Evolutionary conservation across 371 early-diverging fungal species (phyloP), one percentile per base, ranked within the genome.

Genomic region (Conidiobolus incongruus): DNA sequence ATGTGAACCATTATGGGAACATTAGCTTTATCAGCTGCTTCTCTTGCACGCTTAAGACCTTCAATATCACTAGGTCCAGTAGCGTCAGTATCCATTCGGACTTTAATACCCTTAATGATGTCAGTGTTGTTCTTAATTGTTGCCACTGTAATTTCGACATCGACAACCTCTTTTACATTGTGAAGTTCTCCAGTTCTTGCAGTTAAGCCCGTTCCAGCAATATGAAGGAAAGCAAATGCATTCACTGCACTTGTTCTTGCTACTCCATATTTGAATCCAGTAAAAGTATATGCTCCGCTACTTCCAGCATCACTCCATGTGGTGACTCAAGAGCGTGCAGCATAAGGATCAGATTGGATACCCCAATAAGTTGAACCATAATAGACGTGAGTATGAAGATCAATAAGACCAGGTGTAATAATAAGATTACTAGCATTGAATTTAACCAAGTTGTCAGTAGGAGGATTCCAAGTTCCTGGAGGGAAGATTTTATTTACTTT

Each of bases 361-460:
- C 53, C 53, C 53, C 53, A 53, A 30, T 49, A 53, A 4, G 53
- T 53, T 13, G 46, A 33, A 2, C 53, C 53, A 47, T 47, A 53
- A 28, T 49, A 53, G 7, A 47, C 44, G 19, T 53, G 53, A 1
- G 50, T 49, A 30, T 53, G 53, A 33, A 53, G 21, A 35, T 53
- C 53, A n/a, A 53, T 45, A 15, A 53, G 39, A 33, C 53, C 53
- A 22, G 53, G 53, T 16, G 43, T 40, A 24, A 53, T 46, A n/a
- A n/a, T n/a, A n/a, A n/a, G n/a, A n/a, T n/a, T n/a, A n/a, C n/a
- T n/a, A n/a, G n/a, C n/a, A n/a, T n/a, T n/a, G n/a, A n/a, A n/a
- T n/a, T n/a, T n/a, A n/a, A n/a, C n/a, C n/a, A n/a, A n/a, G n/a
- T n/a, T n/a, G n/a, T n/a, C n/a, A n/a, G n/a, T n/a, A n/a, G n/a